These are phyloP conservation scores for Pontederia crassipes DNA, from an alignment of 176 grass and related monocot species.

Conservation along the genomic window DNA sequence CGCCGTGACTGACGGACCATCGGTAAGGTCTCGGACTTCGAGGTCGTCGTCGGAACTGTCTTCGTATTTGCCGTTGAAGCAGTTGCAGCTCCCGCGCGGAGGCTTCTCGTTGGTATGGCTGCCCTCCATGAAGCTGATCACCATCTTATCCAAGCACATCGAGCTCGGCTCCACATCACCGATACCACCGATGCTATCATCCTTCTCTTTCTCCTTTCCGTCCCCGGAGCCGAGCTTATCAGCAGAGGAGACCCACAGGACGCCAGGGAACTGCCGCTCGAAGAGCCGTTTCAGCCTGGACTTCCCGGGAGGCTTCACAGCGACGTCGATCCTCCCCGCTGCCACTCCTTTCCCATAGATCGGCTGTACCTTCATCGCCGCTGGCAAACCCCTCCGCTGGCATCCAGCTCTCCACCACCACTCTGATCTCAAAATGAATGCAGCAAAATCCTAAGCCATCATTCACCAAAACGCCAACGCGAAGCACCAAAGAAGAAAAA, in stretches of 20 bases:
- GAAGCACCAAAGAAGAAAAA: too few relatives aligned
- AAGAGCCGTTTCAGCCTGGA: slow-evolving; percentile 63
- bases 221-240: slow-evolving; percentile 13
- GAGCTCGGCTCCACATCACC: slow-evolving; percentile 30
- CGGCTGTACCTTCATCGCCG: slow-evolving; percentile 40
- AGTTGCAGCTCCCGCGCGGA: slow-evolving; percentile 61
- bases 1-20: background rate
- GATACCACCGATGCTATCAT: background rate
- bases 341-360: slow-evolving; percentile 28
- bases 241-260: slow-evolving; percentile 29
- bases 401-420: background rate
- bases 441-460: background rate
- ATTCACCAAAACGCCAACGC: too few relatives aligned
- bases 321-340: slow-evolving; percentile 20
- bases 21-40: slow-evolving; percentile 37
- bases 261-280: slow-evolving; percentile 21
- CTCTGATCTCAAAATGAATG: slow-evolving; percentile 14
- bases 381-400: slow-evolving; percentile 19
- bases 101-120: slow-evolving; percentile 35
- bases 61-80: slow-evolving; percentile 79
- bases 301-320: slow-evolving; percentile 16
- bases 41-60: slow-evolving; percentile 67
- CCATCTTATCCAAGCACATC: slow-evolving; percentile 65
- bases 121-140: slow-evolving; percentile 81
- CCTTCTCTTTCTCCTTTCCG: slow-evolving; percentile 40